Percentiles rank a stretch among this genome's conserved stretches.
Evolutionary conservation across 2,329 filamentous ascomycete species (phyloP).

Genomic region (Fusarium succisae): DNA sequence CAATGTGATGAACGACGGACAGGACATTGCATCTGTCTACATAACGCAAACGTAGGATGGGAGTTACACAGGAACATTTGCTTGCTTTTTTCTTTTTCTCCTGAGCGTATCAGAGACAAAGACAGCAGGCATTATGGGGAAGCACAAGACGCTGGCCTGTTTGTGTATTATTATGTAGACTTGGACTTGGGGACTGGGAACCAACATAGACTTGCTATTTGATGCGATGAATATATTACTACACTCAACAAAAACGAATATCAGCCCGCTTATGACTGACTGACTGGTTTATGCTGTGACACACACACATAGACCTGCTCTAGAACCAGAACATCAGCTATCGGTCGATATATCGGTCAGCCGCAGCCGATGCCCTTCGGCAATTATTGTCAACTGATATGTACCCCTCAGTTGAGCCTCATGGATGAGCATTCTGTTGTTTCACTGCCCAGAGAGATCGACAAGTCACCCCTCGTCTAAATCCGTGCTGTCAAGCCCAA

Average conservation of each 20-base stretch:
- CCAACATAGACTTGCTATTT: constrained; percentile 40
- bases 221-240: constrained; percentile 19
- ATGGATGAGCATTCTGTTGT: constrained; percentile 5
- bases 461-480: constrained; percentile 10
- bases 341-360: neutral
- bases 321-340: neutral
- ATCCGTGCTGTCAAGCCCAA: constrained; percentile 2
- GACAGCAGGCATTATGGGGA: constrained; percentile 39
- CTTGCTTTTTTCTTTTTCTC: constrained; percentile 25
- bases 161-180: constrained; percentile 44
- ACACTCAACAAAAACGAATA: neutral
- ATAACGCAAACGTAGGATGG: constrained; percentile 39
- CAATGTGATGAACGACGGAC: constrained; percentile 43
- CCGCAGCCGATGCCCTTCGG: constrained; percentile 1
- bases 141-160: constrained; percentile 41
- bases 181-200: constrained; percentile 35
- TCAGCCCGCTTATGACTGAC: neutral
- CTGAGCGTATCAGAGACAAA: constrained; percentile 25
- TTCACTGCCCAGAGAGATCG: constrained; percentile 10
- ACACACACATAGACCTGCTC: neutral
- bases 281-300: neutral
- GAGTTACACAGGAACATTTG: constrained; percentile 42
- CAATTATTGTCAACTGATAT: constrained; percentile 7
- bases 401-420: constrained; percentile 8
- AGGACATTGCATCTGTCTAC: constrained; percentile 35